Percentiles rank a stretch among this genome's conserved stretches.
Evolutionary conservation across 2,329 filamentous ascomycete genomes (phyloP).

Genomic region (Ascochyta pisi): DNA sequence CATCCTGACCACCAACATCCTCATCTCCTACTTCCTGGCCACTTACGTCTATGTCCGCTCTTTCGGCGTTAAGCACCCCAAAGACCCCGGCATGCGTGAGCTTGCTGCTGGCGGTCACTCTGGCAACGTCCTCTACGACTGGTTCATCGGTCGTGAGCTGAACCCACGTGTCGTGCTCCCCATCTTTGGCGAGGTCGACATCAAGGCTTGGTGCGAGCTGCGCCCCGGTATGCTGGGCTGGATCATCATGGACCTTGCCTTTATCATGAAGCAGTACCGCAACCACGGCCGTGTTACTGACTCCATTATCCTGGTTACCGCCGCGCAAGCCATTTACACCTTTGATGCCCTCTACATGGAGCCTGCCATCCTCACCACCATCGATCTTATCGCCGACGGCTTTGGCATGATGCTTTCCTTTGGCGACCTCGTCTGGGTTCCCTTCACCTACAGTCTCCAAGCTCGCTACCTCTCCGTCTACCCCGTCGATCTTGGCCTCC

Average conservation of each 20-base stretch:
- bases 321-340: slow-evolving; percentile 81
- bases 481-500: slow-evolving; percentile 76
- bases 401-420: slow-evolving; percentile 96
- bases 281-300: slow-evolving; percentile 84
- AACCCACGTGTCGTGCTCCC: slow-evolving; percentile 85
- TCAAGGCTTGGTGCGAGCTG: slow-evolving; percentile 89
- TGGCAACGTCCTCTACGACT: slow-evolving; percentile 91
- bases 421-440: slow-evolving; percentile 91
- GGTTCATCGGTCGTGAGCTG: slow-evolving; percentile 94
- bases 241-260: slow-evolving; percentile 84
- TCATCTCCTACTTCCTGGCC: slow-evolving; percentile 76
- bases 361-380: slow-evolving; percentile 86
- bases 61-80: slow-evolving; percentile 76
- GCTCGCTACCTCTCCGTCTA: slow-evolving; percentile 83
- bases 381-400: slow-evolving; percentile 91
- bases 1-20: slow-evolving; percentile 80
- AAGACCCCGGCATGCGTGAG: slow-evolving; percentile 74
- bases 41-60: slow-evolving; percentile 82
- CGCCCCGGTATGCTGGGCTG: slow-evolving; percentile 91
- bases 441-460: slow-evolving; percentile 86
- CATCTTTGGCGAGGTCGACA: slow-evolving; percentile 82
- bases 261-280: slow-evolving; percentile 86
- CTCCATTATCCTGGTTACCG: slow-evolving; percentile 79
- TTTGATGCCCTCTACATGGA: slow-evolving; percentile 89
- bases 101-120: slow-evolving; percentile 81